These are phyloP conservation scores for Beauveria medogensis DNA, from an alignment of 2,329 filamentous ascomycete species.

Conservation along the genomic window DNA sequence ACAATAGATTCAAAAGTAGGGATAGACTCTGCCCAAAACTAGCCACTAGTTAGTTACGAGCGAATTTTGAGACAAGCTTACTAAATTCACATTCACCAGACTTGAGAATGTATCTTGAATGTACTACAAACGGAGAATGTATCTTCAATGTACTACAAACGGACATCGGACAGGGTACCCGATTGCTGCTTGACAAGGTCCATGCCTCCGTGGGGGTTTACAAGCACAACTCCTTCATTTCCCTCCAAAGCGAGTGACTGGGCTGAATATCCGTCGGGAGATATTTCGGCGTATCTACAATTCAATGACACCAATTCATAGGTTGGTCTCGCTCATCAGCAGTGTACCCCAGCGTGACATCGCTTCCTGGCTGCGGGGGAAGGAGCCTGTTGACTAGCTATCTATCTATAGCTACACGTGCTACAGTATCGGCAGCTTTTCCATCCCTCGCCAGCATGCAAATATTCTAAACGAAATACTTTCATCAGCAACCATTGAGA, in stretches of 20 bases:
- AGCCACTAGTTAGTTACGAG: too few relatives aligned
- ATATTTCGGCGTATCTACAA: background rate
- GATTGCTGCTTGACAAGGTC: background rate
- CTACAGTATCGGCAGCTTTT: background rate
- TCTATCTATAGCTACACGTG: too few relatives aligned
- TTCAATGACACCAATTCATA: background rate
- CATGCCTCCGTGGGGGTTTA: background rate
- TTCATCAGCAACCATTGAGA: background rate
- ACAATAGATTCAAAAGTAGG: too few relatives aligned
- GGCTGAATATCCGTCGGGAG: constrained; percentile 1
- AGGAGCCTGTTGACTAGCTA: background rate
- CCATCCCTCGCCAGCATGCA: background rate
- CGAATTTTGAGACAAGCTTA: too few relatives aligned
- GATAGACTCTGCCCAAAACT: too few relatives aligned
- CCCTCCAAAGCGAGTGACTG: background rate
- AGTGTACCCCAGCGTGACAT: background rate
- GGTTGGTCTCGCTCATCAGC: background rate
- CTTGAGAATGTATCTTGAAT: too few relatives aligned
- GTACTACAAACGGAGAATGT: too few relatives aligned
- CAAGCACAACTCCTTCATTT: background rate
- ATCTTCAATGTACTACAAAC: too few relatives aligned
- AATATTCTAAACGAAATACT: background rate
- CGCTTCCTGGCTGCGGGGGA: background rate
- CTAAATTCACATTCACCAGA: too few relatives aligned
- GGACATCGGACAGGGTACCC: background rate